Percentiles rank a stretch among this genome's conserved stretches.
phyloP scores from a whole-genome alignment of 495 filamentous ascomycete genomes.

The Aspergillus sclerotiicarbonarius region DNA sequence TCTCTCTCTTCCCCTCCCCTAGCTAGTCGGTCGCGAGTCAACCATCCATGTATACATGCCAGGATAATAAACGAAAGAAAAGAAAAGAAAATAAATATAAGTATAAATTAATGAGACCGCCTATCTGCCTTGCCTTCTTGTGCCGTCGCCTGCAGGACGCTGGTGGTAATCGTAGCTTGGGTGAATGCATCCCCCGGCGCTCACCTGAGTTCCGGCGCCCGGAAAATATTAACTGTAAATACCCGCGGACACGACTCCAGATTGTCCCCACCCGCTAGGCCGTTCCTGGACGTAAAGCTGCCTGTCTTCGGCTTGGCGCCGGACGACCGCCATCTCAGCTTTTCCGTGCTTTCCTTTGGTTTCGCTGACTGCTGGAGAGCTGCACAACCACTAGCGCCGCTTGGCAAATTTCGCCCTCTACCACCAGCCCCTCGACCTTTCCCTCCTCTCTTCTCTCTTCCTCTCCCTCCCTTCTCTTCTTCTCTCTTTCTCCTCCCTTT shows the following conservation, averaged over 20 bases:
- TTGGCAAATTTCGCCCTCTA: constrained; percentile 48
- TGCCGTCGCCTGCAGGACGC: not conserved
- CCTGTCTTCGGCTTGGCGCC: constrained; percentile 24
- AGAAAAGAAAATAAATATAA: not conserved
- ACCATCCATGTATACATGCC: too few relatives aligned
- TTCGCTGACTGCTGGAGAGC: constrained; percentile 40
- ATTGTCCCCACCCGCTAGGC: constrained; percentile 42
- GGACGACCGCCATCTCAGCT: constrained; percentile 29
- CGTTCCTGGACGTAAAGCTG: constrained; percentile 29
- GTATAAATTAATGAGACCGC: too few relatives aligned
- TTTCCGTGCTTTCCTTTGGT: constrained; percentile 28
- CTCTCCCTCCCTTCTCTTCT: constrained; percentile 9
- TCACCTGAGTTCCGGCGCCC: constrained; percentile 15
- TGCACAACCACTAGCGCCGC: constrained; percentile 50
- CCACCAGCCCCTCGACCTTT: constrained; percentile 50
- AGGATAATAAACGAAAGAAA: not conserved
- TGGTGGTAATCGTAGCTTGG: constrained; percentile 1
- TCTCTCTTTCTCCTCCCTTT: constrained; percentile 23
- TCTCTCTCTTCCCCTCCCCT: too few relatives aligned
- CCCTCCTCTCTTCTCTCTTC: constrained; percentile 27
- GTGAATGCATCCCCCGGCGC: constrained; percentile 9
- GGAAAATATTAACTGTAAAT: constrained; percentile 33
- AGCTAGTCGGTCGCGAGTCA: too few relatives aligned
- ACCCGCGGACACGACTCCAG: constrained; percentile 38
- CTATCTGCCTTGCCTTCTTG: not conserved